phyloP scores from a whole-genome alignment of 2,329 filamentous ascomycete species.

The Pestalotiopsis sp. region DNA sequence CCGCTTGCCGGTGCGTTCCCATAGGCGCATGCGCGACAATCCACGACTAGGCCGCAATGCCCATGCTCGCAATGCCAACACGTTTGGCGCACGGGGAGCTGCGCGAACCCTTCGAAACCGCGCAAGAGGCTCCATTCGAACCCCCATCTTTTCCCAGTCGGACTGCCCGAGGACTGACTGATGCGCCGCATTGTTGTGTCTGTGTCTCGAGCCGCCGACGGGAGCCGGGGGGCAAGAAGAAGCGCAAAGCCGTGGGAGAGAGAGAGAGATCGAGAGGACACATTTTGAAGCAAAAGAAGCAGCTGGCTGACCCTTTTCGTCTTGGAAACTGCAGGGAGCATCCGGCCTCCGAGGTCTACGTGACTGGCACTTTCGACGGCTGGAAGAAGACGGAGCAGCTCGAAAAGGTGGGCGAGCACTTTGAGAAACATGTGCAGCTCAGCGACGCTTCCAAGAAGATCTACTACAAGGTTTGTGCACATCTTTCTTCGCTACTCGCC shows the following conservation, averaged over 20 bases:
- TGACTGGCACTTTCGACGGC: slow-evolving; percentile 94
- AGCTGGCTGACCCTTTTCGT: slow-evolving; percentile 10
- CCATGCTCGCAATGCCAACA: background rate
- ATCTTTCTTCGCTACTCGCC: slow-evolving; percentile 13
- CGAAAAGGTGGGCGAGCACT: slow-evolving; percentile 72
- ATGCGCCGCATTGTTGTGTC: background rate
- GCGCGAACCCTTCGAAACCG: background rate
- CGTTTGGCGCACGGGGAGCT: background rate
- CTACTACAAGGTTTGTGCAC: slow-evolving; percentile 83
- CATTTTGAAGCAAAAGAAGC: background rate
- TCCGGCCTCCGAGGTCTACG: slow-evolving; percentile 83
- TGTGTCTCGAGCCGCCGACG: background rate
- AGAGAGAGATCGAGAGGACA: background rate
- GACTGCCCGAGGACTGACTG: background rate
- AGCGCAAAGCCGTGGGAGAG: background rate
- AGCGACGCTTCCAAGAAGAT: slow-evolving; percentile 71
- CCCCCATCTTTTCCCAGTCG: background rate
- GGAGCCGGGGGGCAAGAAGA: background rate
- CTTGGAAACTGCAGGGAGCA: slow-evolving; percentile 67
- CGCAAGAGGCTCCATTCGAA: background rate
- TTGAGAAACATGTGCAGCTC: slow-evolving; percentile 81
- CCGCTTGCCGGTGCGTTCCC: background rate
- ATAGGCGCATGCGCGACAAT: background rate
- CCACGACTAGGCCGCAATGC: background rate
- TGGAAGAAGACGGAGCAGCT: slow-evolving; percentile 89